Base-by-base conservation (phyloP, 129 eudicot genomes). In the Chrysanthemum seticuspe region DNA sequence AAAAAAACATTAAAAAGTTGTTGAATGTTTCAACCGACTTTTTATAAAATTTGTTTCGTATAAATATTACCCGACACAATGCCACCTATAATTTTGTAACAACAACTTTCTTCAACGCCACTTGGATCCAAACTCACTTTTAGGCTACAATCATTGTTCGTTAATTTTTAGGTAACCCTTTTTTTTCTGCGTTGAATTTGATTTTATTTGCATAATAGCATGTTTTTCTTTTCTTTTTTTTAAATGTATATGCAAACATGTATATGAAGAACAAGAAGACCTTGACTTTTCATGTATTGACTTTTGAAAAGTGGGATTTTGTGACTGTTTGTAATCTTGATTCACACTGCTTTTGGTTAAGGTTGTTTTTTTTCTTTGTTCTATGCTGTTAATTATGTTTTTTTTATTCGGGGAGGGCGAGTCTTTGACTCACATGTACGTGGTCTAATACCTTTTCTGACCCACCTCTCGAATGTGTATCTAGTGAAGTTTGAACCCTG, bases 91-190 rank as follows among this genome's bases (percentile, higher is more conserved):
- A 6, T 36, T 36, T 36, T 1, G 5, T 36, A 36, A 36, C 45
- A 31, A 31, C 36, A 4, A 36, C 45, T 6, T 36, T 36, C 45
- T 36, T 36, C 45, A 36, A 1, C 7, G 45, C 45, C 45, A 36
- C 7, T 36, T 36, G 45, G 45, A 36, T 36, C 45, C 8, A 36
- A 36, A 36, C 6, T 36, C 45, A 36, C 44, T 36, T 36, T 0
- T 5, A 34, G 31, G 31, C 31, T 21, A 40, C 50, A 40, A 4
- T 25, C 34, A 34, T 25, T 21, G 29, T 60, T 27, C 53, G 15
- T 68, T 47, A 62, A 27, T 34, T 9, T 66, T 45, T 47, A 21
- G 62, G 68, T 75, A 67, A 60, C 31, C 29, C 48, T 25, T 16
- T 15, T 29, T 49, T 49, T 74, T 19, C 59, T 62, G 63, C 64